phyloP scores from a whole-genome alignment of 345 rosid species.

The Eucalyptus cloeziana region DNA sequence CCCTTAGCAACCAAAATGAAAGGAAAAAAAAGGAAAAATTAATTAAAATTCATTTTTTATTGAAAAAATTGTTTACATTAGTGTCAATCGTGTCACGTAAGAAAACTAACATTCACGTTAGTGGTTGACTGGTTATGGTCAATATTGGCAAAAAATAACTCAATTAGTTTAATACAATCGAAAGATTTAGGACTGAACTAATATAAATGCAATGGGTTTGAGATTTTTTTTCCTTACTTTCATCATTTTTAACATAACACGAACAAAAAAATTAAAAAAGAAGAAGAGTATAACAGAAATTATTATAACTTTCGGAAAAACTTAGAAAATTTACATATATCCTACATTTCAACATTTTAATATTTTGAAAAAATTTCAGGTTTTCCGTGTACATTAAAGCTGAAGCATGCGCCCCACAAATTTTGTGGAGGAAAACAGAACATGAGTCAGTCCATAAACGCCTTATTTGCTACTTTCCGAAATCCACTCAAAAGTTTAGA shows the following conservation, averaged over 20 bases:
- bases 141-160: fast-evolving
- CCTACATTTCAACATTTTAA: neutral
- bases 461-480: neutral
- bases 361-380: neutral
- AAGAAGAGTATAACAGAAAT: neutral
- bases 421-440: neutral
- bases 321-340: neutral
- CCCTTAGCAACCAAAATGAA: neutral
- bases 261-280: fast-evolving
- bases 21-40: fast-evolving
- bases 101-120: neutral
- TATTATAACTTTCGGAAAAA: neutral
- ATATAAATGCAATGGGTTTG: neutral
- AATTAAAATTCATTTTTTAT: no score
- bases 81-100: fast-evolving
- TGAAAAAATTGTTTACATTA: no score
- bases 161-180: no score
- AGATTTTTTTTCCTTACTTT: no score
- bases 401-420: neutral
- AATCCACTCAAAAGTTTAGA: neutral
- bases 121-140: neutral
- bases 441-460: neutral
- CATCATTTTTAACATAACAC: neutral
- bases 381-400: neutral
- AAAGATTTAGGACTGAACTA: fast-evolving